phyloP scores from a whole-genome alignment of 1,284 basidiomycete species.

The Cystobasidium sp. region DNA sequence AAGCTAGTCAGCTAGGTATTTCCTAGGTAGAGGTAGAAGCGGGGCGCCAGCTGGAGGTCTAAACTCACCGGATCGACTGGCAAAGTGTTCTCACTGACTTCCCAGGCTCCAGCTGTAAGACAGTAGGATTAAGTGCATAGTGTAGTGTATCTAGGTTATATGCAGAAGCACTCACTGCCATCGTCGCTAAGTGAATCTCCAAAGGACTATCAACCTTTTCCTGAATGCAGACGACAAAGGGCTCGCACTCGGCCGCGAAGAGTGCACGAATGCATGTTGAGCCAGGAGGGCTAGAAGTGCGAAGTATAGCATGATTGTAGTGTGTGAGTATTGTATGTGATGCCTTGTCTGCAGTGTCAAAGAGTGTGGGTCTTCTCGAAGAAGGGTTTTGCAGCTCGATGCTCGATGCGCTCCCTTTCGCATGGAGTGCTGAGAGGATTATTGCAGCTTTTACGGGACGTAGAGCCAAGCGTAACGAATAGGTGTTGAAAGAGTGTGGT shows the following conservation, averaged over 20 bases:
- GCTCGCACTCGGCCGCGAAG: slow-evolving; percentile 8
- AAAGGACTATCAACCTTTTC: slow-evolving; percentile 38
- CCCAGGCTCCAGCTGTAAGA: slow-evolving; percentile 4
- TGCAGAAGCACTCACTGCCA: slow-evolving; percentile 12
- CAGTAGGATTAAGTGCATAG: background rate
- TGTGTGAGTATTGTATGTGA: no score
- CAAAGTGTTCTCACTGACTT: background rate
- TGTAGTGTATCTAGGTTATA: background rate
- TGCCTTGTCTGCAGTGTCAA: no score
- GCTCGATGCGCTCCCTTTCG: no score
- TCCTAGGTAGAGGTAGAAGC: background rate
- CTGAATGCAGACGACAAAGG: slow-evolving; percentile 9
- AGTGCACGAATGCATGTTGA: background rate
- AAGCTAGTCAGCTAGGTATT: background rate
- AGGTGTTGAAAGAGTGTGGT: no score
- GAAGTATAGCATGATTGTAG: no score
- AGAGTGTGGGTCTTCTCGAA: no score
- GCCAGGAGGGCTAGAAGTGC: no score
- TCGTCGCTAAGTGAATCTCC: slow-evolving; percentile 38
- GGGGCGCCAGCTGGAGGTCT: background rate
- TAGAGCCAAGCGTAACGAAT: no score
- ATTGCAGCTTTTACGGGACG: no score
- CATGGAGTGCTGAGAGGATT: no score
- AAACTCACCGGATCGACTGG: slow-evolving; percentile 17
- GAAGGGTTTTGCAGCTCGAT: no score